phyloP scores from a whole-genome alignment of 257 asterid genomes.

The Leonotis leonurus region DNA sequence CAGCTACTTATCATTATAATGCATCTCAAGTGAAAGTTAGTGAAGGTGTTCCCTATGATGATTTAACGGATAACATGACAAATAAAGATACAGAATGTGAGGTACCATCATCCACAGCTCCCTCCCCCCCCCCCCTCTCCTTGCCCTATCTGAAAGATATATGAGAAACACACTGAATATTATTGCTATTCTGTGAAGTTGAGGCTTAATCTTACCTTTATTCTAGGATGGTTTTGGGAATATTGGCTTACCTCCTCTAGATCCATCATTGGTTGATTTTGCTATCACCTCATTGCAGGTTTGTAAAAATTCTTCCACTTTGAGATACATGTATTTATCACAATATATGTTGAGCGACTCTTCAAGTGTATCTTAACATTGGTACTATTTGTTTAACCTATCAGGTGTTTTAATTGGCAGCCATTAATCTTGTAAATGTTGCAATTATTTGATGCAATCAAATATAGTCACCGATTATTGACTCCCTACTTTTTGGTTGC shows the following conservation, averaged over 20 bases:
- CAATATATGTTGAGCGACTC: not conserved
- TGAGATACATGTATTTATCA: not conserved
- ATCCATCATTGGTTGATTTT: constrained; percentile 48
- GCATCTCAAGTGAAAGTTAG: constrained; percentile 36
- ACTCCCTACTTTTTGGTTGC: not conserved
- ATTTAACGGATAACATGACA: constrained; percentile 45
- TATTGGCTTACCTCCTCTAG: constrained; percentile 52
- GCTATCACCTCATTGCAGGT: constrained; percentile 81
- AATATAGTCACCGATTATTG: not conserved
- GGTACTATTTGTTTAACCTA: not conserved
- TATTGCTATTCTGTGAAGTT: not conserved
- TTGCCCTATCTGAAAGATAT: too few species aligned
- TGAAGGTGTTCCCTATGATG: constrained; percentile 42
- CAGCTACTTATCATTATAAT: constrained; percentile 31
- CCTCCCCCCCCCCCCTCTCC: not conserved
- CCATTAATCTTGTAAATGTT: not conserved
- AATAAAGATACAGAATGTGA: constrained; percentile 50
- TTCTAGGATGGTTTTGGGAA: constrained; percentile 48
- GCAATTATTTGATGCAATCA: not conserved
- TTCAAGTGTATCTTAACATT: not conserved
- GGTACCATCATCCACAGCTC: constrained; percentile 38
- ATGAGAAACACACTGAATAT: not conserved
- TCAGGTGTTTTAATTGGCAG: not conserved
- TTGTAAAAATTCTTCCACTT: constrained; percentile 10
- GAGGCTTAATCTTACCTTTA: not conserved